Evolutionary conservation across 768 basidiomycete genomes (phyloP).

Genomic region (Lactarius sp.): DNA sequence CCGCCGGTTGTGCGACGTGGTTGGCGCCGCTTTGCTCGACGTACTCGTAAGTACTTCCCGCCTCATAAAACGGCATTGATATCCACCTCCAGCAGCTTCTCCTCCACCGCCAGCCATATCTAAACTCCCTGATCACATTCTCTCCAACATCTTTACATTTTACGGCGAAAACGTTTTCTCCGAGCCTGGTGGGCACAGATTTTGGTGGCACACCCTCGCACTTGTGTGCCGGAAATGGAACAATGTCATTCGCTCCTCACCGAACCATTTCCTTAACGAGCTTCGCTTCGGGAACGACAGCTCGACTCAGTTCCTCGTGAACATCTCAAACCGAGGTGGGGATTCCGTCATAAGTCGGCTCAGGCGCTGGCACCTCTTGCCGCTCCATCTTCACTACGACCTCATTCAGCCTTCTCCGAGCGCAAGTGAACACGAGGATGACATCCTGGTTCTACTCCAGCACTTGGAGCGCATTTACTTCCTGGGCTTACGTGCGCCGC

Average conservation of each 20-base stretch:
- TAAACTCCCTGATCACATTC: neutral
- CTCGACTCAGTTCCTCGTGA: neutral
- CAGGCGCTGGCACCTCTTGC: neutral
- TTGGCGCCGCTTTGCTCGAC: neutral
- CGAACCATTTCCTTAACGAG: neutral
- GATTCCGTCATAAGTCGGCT: neutral
- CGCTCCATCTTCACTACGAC: constrained; percentile 2
- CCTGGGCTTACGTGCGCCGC: neutral
- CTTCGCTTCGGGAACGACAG: neutral
- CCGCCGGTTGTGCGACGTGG: too few species aligned
- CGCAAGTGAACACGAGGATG: neutral
- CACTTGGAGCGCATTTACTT: neutral
- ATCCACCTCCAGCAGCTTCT: neutral
- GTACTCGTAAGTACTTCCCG: neutral
- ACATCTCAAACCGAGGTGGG: neutral
- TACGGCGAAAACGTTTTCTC: neutral
- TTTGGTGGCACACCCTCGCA: constrained; percentile 3
- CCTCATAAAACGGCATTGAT: neutral
- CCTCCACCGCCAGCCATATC: neutral
- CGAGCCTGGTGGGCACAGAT: neutral
- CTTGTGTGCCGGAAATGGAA: constrained; percentile 9
- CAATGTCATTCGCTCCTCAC: neutral
- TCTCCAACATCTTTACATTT: constrained; percentile 1
- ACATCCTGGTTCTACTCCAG: neutral
- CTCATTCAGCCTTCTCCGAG: neutral